Evolutionary conservation across 2,329 filamentous ascomycete species (phyloP).

Genomic region (Talaromyces sp.): DNA sequence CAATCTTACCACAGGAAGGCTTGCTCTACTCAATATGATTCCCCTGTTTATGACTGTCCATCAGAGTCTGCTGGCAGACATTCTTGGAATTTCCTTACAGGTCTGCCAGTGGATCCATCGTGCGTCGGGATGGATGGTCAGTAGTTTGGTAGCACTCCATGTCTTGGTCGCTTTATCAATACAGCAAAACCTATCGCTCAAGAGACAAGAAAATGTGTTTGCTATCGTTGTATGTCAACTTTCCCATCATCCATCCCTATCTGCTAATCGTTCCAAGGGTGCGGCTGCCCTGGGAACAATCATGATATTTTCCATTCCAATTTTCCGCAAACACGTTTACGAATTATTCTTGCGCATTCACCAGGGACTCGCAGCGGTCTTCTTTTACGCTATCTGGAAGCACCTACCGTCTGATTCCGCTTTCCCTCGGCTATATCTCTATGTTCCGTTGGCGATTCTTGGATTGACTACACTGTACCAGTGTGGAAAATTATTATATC

Average conservation of each 20-base stretch:
- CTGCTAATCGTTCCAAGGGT: constrained; percentile 13
- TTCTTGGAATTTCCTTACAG: constrained; percentile 14
- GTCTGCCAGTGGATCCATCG: constrained; percentile 15
- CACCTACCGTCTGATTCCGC: neutral
- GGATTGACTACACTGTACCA: neutral
- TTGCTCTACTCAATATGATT: constrained; percentile 18
- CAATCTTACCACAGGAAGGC: constrained; percentile 13
- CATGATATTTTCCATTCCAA: constrained; percentile 5
- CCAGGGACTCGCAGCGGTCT: neutral
- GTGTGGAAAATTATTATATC: neutral
- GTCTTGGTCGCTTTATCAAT: neutral
- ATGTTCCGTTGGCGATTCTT: neutral
- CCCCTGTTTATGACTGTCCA: constrained; percentile 16
- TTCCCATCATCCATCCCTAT: neutral
- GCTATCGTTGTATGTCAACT: neutral
- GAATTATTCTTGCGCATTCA: neutral
- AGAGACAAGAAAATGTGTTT: neutral
- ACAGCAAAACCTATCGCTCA: neutral
- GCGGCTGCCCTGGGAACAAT: constrained; percentile 14
- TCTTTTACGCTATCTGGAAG: neutral
- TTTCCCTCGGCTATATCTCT: neutral
- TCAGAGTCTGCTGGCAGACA: constrained; percentile 15
- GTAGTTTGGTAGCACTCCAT: constrained; percentile 15
- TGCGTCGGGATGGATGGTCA: constrained; percentile 16
- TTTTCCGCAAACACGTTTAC: neutral